phyloP scores from a whole-genome alignment of 129 eudicot genomes.

The Flaveria trinervia region DNA sequence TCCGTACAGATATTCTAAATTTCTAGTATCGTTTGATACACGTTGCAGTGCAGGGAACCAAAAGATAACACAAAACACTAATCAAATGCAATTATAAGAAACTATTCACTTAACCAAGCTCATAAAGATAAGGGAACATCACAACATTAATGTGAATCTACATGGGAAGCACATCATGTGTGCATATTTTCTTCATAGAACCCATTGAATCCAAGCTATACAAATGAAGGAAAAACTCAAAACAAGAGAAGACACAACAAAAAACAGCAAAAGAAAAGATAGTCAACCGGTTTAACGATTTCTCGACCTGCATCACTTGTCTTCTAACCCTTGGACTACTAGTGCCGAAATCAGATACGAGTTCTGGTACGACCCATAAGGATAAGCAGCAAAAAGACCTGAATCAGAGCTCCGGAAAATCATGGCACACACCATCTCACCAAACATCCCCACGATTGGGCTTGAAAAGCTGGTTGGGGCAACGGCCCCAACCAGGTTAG shows the following conservation, averaged over 20 bases:
- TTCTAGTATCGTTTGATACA: neutral
- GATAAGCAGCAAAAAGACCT: constrained; percentile 40
- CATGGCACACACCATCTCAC: constrained; percentile 71
- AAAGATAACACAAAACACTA: neutral
- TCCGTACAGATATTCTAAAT: too few relatives aligned
- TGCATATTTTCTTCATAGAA: constrained; percentile 13
- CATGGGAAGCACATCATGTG: neutral
- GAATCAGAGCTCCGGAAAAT: constrained; percentile 52
- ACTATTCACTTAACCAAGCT: neutral
- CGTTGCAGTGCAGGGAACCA: neutral
- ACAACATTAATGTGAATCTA: constrained; percentile 18
- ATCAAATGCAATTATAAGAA: neutral
- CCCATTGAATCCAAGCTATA: constrained; percentile 23
- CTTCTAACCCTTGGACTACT: constrained; percentile 66
- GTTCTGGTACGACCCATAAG: constrained; percentile 38
- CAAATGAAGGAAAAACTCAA: constrained; percentile 36
- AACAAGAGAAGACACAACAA: constrained; percentile 76
- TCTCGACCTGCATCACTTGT: constrained; percentile 76
- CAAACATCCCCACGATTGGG: constrained; percentile 65
- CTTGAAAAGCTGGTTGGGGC: constrained; percentile 41
- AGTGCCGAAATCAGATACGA: constrained; percentile 32
- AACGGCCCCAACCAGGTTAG: constrained; percentile 32
- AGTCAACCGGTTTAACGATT: constrained; percentile 74
- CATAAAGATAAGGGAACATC: neutral
- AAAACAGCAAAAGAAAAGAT: constrained; percentile 74